Base-by-base conservation (phyloP, 164 flowering plant species). In the Echeveria elegans region DNA sequence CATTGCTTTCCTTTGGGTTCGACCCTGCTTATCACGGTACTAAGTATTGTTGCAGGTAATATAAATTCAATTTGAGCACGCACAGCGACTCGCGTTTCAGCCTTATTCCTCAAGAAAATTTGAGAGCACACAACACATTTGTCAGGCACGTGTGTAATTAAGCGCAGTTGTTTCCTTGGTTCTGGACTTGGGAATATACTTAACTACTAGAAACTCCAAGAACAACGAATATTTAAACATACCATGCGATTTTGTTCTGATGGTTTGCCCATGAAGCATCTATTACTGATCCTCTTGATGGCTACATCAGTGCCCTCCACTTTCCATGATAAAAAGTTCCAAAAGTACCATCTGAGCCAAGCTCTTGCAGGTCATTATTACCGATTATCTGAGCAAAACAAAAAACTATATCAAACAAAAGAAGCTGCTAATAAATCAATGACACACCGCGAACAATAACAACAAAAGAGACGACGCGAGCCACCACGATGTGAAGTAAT, bases 251-350 rank as follows among this genome's bases (percentile, higher is more conserved):
- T 87, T 75, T 92, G 86, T 68, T 92, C 98, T n/a, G 96, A 92
- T 53, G 94, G 83, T 77, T 92, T 92, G 72, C 95, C 98, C 71
- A 85, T 72, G 75, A 92, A 92, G 71, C 96, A 92, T 66, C 98
- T 77, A 67, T 89, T 86, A 74, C 82, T 92, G 65, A 92, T 88
- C 47, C 98, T 82, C 68, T 92, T 92, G 19, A 88, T 89, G 37
- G 98, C 96, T 72, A 92, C 96, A 77, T 89, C 98, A 68, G 87
- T 75, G 16, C 98, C 80, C 96, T 86, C 98, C 98, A 92, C 70
- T 92, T 92, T 65, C 98, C 98, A 79, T 89, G 96, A 80, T 92
- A 89, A 66, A 92, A 96, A 45, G 95, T 92, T 47, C 95, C 98
- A 80, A 83, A 92, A 32, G 96, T 92, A 34, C 97, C 96, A 69